Base-by-base conservation (phyloP, 768 basidiomycete species). In the Auriscalpium microsporum region DNA sequence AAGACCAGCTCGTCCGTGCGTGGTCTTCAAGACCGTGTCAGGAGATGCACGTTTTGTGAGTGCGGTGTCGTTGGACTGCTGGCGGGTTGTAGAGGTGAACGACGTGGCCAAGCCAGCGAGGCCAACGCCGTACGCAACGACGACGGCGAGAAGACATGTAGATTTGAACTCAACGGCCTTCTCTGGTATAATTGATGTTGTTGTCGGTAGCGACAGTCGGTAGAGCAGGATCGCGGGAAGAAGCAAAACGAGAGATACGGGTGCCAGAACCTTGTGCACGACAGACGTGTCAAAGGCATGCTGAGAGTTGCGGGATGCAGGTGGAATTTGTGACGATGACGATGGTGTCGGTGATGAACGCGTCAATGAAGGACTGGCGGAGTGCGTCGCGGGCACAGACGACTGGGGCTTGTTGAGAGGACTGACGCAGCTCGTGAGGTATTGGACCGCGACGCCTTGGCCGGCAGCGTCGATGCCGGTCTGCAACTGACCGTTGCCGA, bases 391-490 rank as follows among this genome's bases (percentile, higher is more conserved):
- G 34, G 45, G 14, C n/a, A 47, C 8, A 7, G 28, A 44, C 46
- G 16, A n/a, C 53, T 33, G 10, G 57, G 28, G 7, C 21, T 54
- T 48, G 17, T 37, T 11, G 16, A 77, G 63, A 19, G 71, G 62
- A 33, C 72, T 69, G 23, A 84, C 86, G 57, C 90, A 92, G 50
- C 75, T 67, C 10, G 76, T 71, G 59, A 90, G 63, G 65, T 82
- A 89, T 53, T 75, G 69, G 13, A 83, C 63, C 13, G 72, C 74
- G 23, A 90, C 90, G 1, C 88, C 87, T 34, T 79, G 69, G 11
- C 89, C 89, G 56, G 73, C 75, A 3, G 90, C 87, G 60, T 78
- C 70, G 48, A 82, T 53, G 28, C 90, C 89, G 1, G 78, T 77
- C 66, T 78, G 73, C 42, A 91, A 75, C 34, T 68, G 60, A 0